These are phyloP conservation scores for Scedosporium dehoogii DNA, from an alignment of 2,329 filamentous ascomycete species.

Conservation along the genomic window DNA sequence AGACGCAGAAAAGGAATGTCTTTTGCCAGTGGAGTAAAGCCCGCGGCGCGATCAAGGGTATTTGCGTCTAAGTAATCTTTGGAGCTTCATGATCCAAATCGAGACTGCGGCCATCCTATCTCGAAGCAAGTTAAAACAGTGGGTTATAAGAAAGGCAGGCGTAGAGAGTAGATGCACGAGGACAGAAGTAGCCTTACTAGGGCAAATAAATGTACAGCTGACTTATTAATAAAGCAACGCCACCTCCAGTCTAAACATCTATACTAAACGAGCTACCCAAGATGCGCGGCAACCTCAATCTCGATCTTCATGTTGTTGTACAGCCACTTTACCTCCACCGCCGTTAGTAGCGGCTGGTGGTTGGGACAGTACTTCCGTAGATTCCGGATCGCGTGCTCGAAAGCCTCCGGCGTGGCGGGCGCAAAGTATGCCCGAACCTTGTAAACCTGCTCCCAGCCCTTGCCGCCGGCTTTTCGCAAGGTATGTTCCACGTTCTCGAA, in stretches of 20 bases:
- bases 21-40: slow-evolving; percentile 5
- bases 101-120: background rate
- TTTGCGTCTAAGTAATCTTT: slow-evolving; percentile 2
- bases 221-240: no score
- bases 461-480: slow-evolving; percentile 39
- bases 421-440: slow-evolving; percentile 33
- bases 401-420: slow-evolving; percentile 25
- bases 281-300: background rate
- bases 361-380: slow-evolving; percentile 37
- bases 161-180: no score
- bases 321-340: slow-evolving; percentile 36
- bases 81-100: background rate
- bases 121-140: no score
- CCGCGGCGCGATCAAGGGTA: background rate
- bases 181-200: no score
- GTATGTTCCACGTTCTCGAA: slow-evolving; percentile 43
- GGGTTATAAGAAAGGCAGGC: no score
- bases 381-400: slow-evolving; percentile 29
- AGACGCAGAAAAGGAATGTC: slow-evolving; percentile 2
- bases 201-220: no score
- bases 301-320: slow-evolving; percentile 23
- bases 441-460: slow-evolving; percentile 43
- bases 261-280: background rate
- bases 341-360: slow-evolving; percentile 42
- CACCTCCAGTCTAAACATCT: no score